Evolutionary conservation across 257 asterid species (phyloP), one percentile per base, ranked within the genome.

Genomic region (Mitragyna speciosa): DNA sequence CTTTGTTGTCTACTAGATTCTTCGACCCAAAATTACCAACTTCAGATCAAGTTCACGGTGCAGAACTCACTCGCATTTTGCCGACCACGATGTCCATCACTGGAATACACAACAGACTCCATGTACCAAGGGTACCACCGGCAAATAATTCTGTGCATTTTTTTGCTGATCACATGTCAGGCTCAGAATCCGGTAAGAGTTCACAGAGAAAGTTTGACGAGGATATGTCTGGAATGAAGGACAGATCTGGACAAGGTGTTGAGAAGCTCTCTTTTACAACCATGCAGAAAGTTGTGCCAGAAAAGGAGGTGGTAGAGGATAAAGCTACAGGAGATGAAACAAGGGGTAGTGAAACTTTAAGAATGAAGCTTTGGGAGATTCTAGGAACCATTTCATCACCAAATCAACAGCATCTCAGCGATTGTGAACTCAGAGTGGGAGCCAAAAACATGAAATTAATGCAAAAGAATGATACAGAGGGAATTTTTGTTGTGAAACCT

Each of bases 311-410:
- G 76, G 83, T 59, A 30, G 89, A 76, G 78, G 88, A 79, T 82
- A 83, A 66, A 73, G 81, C 83, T 75, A 77, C 83, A 83, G 79
- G 67, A 79, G 76, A 86, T 74, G 90, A 87, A 84, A 87, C 75
- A 56, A 83, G 83, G 80, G 94, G 96, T 85, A 79, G 75, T 78
- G 92, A 87, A 83, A 83, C 89, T 82, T 82, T 94, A 85, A 87
- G 91, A 83, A 84, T 89, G 85, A 91, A 89, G 86, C 91, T 93
- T 61, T 88, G 92, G 96, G 94, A 95, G 88, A 84, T 92, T 82
- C 84, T 94, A 80, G 95, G 90, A 87, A 85, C 81, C 79, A 90
- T 87, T 74, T 81, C 95, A 83, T 84, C 98, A 63, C 92, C 93
- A 66, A 83, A 82, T 65, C 86, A 86, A 82, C 89, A 79, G 54